phyloP scores from a whole-genome alignment of 768 basidiomycete genomes.

The Boletales sp. region DNA sequence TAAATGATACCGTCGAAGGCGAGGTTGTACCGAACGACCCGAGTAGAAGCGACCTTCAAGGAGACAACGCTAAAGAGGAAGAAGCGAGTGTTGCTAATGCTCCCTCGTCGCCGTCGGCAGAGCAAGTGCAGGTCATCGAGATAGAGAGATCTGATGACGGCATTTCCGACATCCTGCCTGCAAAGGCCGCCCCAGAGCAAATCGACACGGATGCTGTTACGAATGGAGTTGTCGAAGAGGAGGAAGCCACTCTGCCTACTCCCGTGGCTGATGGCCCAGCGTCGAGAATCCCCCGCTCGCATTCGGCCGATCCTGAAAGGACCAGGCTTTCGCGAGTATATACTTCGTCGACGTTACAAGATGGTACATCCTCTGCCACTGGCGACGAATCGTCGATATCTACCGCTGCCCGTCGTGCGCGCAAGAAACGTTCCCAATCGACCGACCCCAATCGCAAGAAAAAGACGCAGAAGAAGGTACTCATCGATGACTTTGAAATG shows the following conservation, averaged over 20 bases:
- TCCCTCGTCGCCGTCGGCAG: slow-evolving; percentile 6
- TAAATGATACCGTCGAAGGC: slow-evolving; percentile 22
- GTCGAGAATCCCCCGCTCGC: slow-evolving; percentile 66
- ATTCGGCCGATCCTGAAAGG: slow-evolving; percentile 76
- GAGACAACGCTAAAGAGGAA: slow-evolving; percentile 25
- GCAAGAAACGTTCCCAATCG: slow-evolving; percentile 55
- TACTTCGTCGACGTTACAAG: slow-evolving; percentile 48
- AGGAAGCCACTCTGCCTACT: slow-evolving; percentile 33
- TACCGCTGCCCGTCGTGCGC: slow-evolving; percentile 43
- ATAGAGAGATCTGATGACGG: slow-evolving; percentile 24
- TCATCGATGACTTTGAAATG: slow-evolving; percentile 94
- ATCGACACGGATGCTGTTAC: slow-evolving; percentile 22
- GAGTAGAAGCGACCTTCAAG: slow-evolving; percentile 14
- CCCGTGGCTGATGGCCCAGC: slow-evolving; percentile 35
- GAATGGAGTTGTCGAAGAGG: slow-evolving; percentile 24
- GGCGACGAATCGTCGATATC: slow-evolving; percentile 75
- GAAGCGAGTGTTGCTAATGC: slow-evolving; percentile 9
- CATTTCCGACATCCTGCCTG: slow-evolving; percentile 10
- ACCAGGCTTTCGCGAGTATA: slow-evolving; percentile 56
- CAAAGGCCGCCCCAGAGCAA: slow-evolving; percentile 5
- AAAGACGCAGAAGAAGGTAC: slow-evolving; percentile 61
- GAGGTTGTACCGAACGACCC: slow-evolving; percentile 17
- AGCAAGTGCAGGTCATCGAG: slow-evolving; percentile 13
- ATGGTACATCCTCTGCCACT: slow-evolving; percentile 52
- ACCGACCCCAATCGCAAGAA: slow-evolving; percentile 50